Conservation (phyloP, 2,329 filamentous ascomycete genomes). For the Epichloe aotearoae region DNA sequence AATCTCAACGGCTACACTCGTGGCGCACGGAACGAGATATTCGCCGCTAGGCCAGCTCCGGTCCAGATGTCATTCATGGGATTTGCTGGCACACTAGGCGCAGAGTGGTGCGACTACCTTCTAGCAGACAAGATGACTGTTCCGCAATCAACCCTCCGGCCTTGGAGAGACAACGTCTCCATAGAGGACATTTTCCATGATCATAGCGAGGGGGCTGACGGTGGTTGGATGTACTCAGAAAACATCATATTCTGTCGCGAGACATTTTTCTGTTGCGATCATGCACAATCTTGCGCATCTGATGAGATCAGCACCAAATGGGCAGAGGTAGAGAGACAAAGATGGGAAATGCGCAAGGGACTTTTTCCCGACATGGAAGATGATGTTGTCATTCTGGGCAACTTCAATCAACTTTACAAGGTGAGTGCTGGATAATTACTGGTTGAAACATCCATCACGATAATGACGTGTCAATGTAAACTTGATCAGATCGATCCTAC, state of each 20-base stretch:
- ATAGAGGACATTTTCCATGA: constrained; percentile 56
- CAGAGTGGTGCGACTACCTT: constrained; percentile 98
- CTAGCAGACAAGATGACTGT: constrained; percentile 82
- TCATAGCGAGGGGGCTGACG: constrained; percentile 54
- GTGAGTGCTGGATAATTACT: constrained; percentile 31
- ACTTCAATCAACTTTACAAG: constrained; percentile 99
- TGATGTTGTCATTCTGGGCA: constrained; percentile 81
- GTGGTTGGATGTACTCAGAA: constrained; percentile 89
- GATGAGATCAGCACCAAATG: constrained; percentile 57
- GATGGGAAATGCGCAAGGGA: constrained; percentile 89
- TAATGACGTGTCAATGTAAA: neutral
- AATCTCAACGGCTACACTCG: constrained; percentile 98
- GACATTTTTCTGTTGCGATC: constrained; percentile 97
- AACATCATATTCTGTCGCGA: constrained; percentile 91
- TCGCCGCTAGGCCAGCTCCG: constrained; percentile 83
- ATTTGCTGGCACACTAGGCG: constrained; percentile 87
- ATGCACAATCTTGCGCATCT: constrained; percentile 75
- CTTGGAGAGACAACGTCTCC: constrained; percentile 60
- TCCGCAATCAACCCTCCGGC: constrained; percentile 66
- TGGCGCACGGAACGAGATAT: constrained; percentile 93
- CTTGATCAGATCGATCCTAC: constrained; percentile 74
- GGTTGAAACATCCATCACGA: neutral
- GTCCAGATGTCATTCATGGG: constrained; percentile 99
- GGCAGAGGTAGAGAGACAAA: constrained; percentile 66
- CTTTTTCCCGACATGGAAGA: constrained; percentile 75